A percentile compares a stretch with the other conserved stretches of the same genome.
Conservation (phyloP, 257 asterid genomes). For the Salvia hispanica region DNA sequence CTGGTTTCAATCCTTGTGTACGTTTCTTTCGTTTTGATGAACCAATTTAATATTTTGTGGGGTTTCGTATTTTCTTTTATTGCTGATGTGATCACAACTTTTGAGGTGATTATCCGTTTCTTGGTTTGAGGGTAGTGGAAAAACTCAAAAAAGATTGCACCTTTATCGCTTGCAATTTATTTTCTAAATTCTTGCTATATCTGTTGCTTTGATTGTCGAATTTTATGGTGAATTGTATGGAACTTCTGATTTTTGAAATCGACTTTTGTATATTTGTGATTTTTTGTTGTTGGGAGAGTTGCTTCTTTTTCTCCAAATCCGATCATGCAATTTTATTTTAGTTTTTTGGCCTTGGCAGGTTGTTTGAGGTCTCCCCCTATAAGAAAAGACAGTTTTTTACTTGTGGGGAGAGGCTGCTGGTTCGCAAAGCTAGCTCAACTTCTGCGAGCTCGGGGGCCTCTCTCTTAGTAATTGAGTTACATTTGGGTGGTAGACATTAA, state of each 20-base stretch:
- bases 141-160: constrained; percentile 1
- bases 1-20: not conserved
- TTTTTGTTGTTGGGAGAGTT: not conserved
- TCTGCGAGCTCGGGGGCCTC: constrained; percentile 64
- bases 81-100: constrained; percentile 24
- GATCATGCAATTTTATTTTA: constrained; percentile 23
- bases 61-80: constrained; percentile 21
- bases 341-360: constrained; percentile 31
- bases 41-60: constrained; percentile 17
- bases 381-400: constrained; percentile 33
- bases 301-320: constrained; percentile 4
- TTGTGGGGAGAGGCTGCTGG: constrained; percentile 59
- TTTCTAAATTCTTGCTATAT: constrained; percentile 16
- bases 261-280: not conserved
- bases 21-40: constrained; percentile 24
- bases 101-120: constrained; percentile 32
- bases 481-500: constrained; percentile 9
- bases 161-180: constrained; percentile 14
- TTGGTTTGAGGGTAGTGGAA: constrained; percentile 32
- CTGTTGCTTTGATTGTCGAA: constrained; percentile 10
- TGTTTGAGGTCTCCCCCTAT: constrained; percentile 22
- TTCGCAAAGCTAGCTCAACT: constrained; percentile 40
- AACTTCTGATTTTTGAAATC: not conserved
- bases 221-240: not conserved
- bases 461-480: constrained; percentile 34